Base-by-base conservation (phyloP, 192 early-diverging fungal species). In the Oehlia diaphana region DNA sequence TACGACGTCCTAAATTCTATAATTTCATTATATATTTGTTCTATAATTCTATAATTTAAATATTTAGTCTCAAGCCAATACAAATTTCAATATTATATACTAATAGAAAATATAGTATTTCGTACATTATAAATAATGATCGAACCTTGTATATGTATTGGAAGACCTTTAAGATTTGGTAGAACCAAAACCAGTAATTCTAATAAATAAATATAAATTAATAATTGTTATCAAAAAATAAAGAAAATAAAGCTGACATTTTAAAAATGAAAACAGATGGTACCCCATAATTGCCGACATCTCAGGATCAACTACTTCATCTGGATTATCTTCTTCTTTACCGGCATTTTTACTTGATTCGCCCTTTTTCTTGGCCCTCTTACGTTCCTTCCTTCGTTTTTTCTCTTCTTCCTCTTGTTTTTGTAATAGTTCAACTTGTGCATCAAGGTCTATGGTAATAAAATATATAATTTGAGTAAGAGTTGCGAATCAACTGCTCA, bases 281-380 rank as follows among this genome's bases (percentile, higher is more conserved):
- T 78, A 89, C 63, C 94, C 96, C 92, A 98, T 96, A 86, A 94
- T 84, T 53, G 87, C 88, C 16, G 91, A 89, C 83, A 98, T 92
- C 8, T 90, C 92, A 3, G 85, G 80, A 69, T 92, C 90, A 23
- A 87, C 88, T 14, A 84, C 86, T 4, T 74, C 77, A 26, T 84
- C 79, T 6, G 47, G 82, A 39, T 53, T 37, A 8, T 63, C 76
- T 42, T 74, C 78, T 70, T 80, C 82, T 83, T 42, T 42, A 4
- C 3, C 39, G 39, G 39, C 39, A 42, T 42, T 42, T 42, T 42
- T 42, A 42, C 39, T 42, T 26, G 71, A 72, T 74, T 86, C 81
- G 23, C 71, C 82, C 39, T 88, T 82, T 79, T 91, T 94, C 81
- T 92, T 90, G 74, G 83, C 82, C 81, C 86, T 86, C 67, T 90